Evolutionary conservation across 1,284 basidiomycete genomes (phyloP).

Genomic region (Fomitiporia mediterranea): DNA sequence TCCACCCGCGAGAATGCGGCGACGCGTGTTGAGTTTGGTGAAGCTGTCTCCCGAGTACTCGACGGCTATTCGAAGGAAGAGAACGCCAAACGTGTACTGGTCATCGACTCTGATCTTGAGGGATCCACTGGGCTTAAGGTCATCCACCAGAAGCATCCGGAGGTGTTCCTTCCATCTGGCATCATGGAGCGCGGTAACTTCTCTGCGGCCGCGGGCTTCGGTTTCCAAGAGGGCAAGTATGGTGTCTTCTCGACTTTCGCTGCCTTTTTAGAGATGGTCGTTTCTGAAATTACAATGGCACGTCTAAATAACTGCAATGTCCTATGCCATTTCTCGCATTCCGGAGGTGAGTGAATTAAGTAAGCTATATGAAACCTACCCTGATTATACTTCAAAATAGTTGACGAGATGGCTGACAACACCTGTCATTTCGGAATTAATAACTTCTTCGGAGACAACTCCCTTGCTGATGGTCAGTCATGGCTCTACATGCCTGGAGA

Average conservation of each 20-base stretch:
- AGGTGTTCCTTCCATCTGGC: constrained; percentile 78
- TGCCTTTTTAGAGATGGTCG: constrained; percentile 84
- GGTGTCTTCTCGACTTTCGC: constrained; percentile 85
- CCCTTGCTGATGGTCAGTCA: constrained; percentile 70
- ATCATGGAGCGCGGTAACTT: constrained; percentile 84
- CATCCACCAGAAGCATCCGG: constrained; percentile 83
- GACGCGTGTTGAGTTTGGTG: constrained; percentile 77
- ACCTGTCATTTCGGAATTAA: constrained; percentile 83
- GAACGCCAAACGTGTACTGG: constrained; percentile 74
- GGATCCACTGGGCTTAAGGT: constrained; percentile 82
- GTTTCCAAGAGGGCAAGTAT: constrained; percentile 68
- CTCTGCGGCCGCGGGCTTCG: constrained; percentile 82
- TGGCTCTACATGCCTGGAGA: constrained; percentile 86
- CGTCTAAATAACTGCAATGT: constrained; percentile 82
- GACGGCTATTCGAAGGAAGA: constrained; percentile 73
- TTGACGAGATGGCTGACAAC: constrained; percentile 82
- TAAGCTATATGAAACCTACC: not conserved
- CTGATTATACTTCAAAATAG: constrained; percentile 29
- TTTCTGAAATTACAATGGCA: constrained; percentile 88
- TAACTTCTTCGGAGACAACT: constrained; percentile 83
- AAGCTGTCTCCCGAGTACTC: constrained; percentile 73
- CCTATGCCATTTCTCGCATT: constrained; percentile 82
- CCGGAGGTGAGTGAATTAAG: constrained; percentile 50
- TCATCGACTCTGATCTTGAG: constrained; percentile 85
- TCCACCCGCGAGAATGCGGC: constrained; percentile 70